Base-by-base conservation (phyloP, 305 asterid genomes). In the Rubia peregrina region DNA sequence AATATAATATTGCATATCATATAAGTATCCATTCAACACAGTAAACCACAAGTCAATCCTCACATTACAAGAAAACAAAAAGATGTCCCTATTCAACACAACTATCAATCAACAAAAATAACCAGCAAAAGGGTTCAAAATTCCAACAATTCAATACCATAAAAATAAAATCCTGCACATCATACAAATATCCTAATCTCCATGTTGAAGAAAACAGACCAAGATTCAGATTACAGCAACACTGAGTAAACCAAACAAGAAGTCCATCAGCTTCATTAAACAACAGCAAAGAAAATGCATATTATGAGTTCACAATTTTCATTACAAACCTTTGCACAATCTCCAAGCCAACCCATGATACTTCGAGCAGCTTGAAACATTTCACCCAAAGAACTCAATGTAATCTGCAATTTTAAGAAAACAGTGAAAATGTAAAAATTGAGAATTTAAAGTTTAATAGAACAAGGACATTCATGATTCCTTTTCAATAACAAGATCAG, bases 321-420 rank as follows among this genome's bases (percentile, higher is more conserved):
- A 38, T 19, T n/a, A 67, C 83, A 73, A 70, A 91, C 99, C 99
- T 91, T 89, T 46, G 98, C 99, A 83, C 99, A 94, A 71, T 91
- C 98, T 71, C 97, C 97, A 64, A 94, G 85, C 99, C 99, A 94
- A 73, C 84, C 85, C 98, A 91, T 91, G 75, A 94, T 94, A 81
- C 91, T 83, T 82, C 96, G 79, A 53, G 99, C 99, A 74, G 98
- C 95, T 87, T 91, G 93, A 75, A 94, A 94, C 99, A 94, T 91
- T 83, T 94, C 95, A 70, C 90, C 97, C 24, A 94, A 72, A 49
- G 99, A 98, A 68, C 89, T 86, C 87, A 94, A 84, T 61, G 98
- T 94, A 68, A 83, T 84, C 99, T 94, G 46, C 33, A 46, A 41
- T 65, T 65, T 21, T 17, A 40, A n/a, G 49, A 40, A 65, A 65